Evolutionary conservation across 805 yeast genomes (phyloP), one percentile per base, ranked within the genome.

Genomic region (Metschnikowia rubicola): DNA sequence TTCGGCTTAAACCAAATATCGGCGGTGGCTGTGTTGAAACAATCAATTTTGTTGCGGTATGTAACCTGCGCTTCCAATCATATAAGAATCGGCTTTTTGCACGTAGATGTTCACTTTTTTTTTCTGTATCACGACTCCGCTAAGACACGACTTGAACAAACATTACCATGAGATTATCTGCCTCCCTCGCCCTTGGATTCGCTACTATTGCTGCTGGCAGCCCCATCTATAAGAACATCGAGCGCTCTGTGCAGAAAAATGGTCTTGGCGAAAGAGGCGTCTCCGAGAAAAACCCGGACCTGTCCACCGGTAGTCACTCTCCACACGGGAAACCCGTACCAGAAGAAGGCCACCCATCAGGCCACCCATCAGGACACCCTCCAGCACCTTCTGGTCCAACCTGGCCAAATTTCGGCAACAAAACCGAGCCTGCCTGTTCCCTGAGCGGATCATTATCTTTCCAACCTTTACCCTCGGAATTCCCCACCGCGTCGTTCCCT

Each of bases 201-300:
- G 41, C 46, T 17, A 31, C 50, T 21, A 8, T 39, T 19, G 48
- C 50, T 11, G 48, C 41, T 28, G 48, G 48, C 37, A 30, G 44
- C 10, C 50, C 50, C 17, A 15, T 15, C 17, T 15, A 15, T 15
- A 15, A 15, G 3, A 15, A 15, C 17, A 15, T 15, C 17, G 17
- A 15, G 17, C 17, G 17, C 17, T 15, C 17, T 1, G 41, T 47
- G 19, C 19, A 15, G 29, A n/a, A 35, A 3, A 28, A 35, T 28
- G 26, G 28, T 5, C 37, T 28, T 10, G 37, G 28, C 6, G 26
- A 35, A 8, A 15, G 10, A 8, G 26, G 19, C 10, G 13, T 13
- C 19, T 28, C 19, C 26, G 37, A 35, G 37, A 35, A 35, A 17
- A 35, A 15, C 17, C 17, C 17, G 17, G 17, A 15, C 3, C 17